Base-by-base conservation (phyloP, 768 basidiomycete genomes). In the Tylopilus cervinicoccineus region DNA sequence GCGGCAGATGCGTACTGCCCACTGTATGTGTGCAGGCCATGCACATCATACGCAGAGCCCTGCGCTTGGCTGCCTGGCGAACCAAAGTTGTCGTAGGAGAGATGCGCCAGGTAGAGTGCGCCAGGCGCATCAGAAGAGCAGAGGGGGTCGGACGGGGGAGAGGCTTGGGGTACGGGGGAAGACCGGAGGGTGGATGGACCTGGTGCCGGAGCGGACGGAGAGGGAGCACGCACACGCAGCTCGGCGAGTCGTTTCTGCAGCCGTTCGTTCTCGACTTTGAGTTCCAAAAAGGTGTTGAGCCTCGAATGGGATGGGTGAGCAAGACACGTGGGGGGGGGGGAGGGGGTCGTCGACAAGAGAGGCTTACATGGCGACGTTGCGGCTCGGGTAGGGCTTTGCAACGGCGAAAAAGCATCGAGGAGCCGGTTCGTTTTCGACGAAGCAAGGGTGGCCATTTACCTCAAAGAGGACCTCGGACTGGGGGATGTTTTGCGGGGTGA, bases 241-340 rank as follows among this genome's bases (percentile, higher is more conserved):
- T 78, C 76, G 2, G 68, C 62, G 28, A 86, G 66, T 23, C 83
- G 81, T 50, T 79, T 78, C 55, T 86, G 76, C 34, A 96, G 67
- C 13, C 83, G 77, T 64, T 90, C 86, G 64, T 96, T 93, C 69
- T 94, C 91, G 47, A 85, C 72, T 66, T 92, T 93, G 42, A 95
- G 78, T 60, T 95, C 93, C 29, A 96, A 58, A 55, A 83, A 80
- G 1, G 82, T 80, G 53, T 84, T 79, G 26, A 88, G 67, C 78
- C 88, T 88, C 40, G 29, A 44, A 32, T 28, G 23, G n/a, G 14
- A 9, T 46, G 20, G 17, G 45, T 56, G 27, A 58, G 50, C n/a
- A 26, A 19, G 19, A 24, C 24, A 7, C 7, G 8, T 6, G 37
- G 16, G 14, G n/a, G n/a, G n/a, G n/a, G n/a, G n/a, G n/a, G n/a